Evolutionary conservation across 257 asterid genomes (phyloP).

Genomic region (Euphrasia confusa): DNA sequence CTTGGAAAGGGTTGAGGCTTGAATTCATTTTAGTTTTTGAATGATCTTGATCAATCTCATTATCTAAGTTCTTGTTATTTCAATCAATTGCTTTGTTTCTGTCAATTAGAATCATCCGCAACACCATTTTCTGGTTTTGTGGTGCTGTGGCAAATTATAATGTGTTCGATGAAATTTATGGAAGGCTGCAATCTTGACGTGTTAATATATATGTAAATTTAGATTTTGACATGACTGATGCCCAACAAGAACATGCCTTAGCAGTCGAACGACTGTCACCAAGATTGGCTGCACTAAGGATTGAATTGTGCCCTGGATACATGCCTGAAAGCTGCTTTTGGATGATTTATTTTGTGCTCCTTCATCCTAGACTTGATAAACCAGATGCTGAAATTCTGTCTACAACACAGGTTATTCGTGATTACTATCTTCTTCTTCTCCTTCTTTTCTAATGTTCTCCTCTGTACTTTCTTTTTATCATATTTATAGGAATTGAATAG

Average conservation of each 20-base stretch:
- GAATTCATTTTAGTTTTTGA: background rate
- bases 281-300: constrained; percentile 70
- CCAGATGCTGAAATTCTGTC: constrained; percentile 60
- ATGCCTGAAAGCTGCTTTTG: constrained; percentile 85
- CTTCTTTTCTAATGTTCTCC: background rate
- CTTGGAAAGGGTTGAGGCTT: background rate
- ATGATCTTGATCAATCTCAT: background rate
- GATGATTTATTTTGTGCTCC: constrained; percentile 87
- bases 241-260: constrained; percentile 90
- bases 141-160: background rate
- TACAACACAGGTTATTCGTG: constrained; percentile 67
- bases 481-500: background rate
- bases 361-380: constrained; percentile 67
- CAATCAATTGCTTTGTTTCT: constrained; percentile 12
- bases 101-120: constrained; percentile 1
- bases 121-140: background rate
- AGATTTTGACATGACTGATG: constrained; percentile 77
- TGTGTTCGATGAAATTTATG: constrained; percentile 7
- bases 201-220: constrained; percentile 17
- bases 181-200: constrained; percentile 8
- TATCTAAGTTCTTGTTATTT: constrained; percentile 7
- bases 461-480: background rate
- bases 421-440: constrained; percentile 4
- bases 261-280: constrained; percentile 85
- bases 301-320: constrained; percentile 83